Base-by-base conservation (phyloP, 164 flowering plant species). In the Umbilicus rupestris region DNA sequence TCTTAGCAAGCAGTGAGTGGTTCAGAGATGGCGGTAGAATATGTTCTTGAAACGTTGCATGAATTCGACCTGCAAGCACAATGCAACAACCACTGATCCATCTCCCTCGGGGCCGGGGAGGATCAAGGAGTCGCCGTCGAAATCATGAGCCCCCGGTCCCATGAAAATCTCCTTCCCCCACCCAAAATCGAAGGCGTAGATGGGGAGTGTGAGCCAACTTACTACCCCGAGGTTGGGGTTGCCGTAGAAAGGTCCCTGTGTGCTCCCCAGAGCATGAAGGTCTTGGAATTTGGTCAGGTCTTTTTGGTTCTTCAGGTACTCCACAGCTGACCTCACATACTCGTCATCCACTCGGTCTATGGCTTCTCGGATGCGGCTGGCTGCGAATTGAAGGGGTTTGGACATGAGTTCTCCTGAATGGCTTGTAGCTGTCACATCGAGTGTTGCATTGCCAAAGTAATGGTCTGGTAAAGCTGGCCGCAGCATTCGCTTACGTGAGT, bases 161-260 rank as follows among this genome's bases (percentile, higher is more conserved):
- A 77, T 72, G 39, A 68, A 68, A 12, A 75, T 44, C 65, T 73
- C 78, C 63, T 74, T 72, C 5, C 84, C 84, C 84, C 84, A 81
- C 9, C 80, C 84, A 68, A 81, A 81, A 68, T 81, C 84, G 8
- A 76, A 31, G 1, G 74, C 79, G n/a, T 75, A 67, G 0, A 73
- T 62, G 0, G 80, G 82, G 15, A 81, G 31, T 1, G 72, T 70
- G 50, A 73, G 58, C 84, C 82, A 81, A 49, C 84, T 81, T 28
- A 66, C 73, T 14, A 75, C 72, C 22, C 44, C 75, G 7, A 79
- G 5, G 58, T 76, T 78, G 2, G 81, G 83, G 72, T 76, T 73
- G 3, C 76, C 75, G 58, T 68, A 74, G 15, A 64, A 76, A 17
- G 67, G 70, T 2, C 77, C 79, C 37, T 73, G 44, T 1, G 52